Evolutionary conservation across 495 filamentous ascomycete species (phyloP).

Genomic region (Xylaria nigripes): DNA sequence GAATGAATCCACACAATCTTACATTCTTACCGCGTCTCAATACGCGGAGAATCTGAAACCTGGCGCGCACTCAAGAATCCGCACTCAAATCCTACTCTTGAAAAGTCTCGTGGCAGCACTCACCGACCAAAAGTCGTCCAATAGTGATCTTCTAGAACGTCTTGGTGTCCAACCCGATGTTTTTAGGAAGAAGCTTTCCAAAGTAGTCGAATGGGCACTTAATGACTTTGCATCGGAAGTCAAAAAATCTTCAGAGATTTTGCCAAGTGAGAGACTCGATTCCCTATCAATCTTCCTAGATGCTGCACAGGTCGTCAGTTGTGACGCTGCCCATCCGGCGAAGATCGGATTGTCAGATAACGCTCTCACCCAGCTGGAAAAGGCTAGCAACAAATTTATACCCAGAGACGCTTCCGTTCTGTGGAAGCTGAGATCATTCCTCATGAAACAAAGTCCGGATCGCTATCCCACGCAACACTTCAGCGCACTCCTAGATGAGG

Average conservation of each 20-base stretch:
- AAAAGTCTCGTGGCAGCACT: conserved; percentile 17
- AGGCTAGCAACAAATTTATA: conserved; percentile 21
- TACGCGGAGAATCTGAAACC: conserved; percentile 15
- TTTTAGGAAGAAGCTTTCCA: conserved; percentile 13
- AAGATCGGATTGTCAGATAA: conserved; percentile 10
- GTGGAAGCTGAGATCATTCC: conserved; percentile 35
- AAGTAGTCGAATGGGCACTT: conserved; percentile 10
- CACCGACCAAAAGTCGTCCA: conserved; percentile 1
- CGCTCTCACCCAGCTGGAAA: conserved; percentile 19
- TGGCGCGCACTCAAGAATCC: neutral
- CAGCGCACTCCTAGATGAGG: conserved; percentile 15
- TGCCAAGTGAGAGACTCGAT: conserved; percentile 4
- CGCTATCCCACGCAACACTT: conserved; percentile 12
- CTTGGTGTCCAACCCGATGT: conserved; percentile 9
- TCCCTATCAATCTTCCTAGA: conserved; percentile 13
- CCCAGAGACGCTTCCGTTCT: conserved; percentile 20
- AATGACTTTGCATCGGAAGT: conserved; percentile 10
- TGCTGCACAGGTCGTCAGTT: conserved; percentile 10
- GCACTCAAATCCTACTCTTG: conserved; percentile 17
- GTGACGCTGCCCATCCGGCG: neutral
- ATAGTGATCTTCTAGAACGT: conserved; percentile 1
- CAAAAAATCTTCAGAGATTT: neutral
- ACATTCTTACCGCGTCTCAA: conserved; percentile 14
- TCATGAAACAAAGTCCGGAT: conserved; percentile 23
- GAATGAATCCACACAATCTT: conserved; percentile 14